A percentile compares a stretch with the other conserved stretches of the same genome.
Evolutionary conservation across 2,329 filamentous ascomycete species (phyloP).

Genomic region (Metarhizium anisopliae): DNA sequence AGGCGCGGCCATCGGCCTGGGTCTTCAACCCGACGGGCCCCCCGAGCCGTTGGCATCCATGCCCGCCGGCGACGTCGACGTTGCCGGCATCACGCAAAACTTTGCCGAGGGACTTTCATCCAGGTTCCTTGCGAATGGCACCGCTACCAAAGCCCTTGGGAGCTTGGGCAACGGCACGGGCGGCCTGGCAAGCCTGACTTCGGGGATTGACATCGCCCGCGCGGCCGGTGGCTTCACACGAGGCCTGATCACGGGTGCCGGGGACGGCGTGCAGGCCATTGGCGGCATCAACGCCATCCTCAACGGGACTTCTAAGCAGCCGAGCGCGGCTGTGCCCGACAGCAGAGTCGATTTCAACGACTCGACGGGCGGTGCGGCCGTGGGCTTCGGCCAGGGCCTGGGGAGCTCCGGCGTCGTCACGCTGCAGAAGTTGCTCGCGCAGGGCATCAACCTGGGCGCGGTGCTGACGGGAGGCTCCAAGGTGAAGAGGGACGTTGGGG

Average conservation of each 20-base stretch:
- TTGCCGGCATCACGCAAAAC: constrained; percentile 14
- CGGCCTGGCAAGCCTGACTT: constrained; percentile 11
- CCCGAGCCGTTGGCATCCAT: constrained; percentile 6
- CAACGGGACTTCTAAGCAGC: constrained; percentile 17
- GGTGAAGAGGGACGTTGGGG: neutral
- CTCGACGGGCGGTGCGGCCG: constrained; percentile 23
- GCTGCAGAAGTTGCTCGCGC: constrained; percentile 17
- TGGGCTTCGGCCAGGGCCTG: constrained; percentile 25
- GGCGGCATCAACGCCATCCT: constrained; percentile 23
- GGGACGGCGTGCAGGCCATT: constrained; percentile 22
- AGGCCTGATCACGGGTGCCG: constrained; percentile 25
- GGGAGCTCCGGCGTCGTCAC: constrained; percentile 23
- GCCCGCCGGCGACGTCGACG: constrained; percentile 2
- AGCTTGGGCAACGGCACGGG: neutral
- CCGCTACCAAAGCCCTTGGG: constrained; percentile 15
- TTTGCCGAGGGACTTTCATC: constrained; percentile 20
- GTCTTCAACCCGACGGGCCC: constrained; percentile 16
- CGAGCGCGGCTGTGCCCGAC: constrained; percentile 10
- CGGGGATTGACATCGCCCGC: constrained; percentile 14
- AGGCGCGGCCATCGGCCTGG: constrained; percentile 18
- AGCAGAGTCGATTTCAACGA: constrained; percentile 23
- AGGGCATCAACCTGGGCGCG: constrained; percentile 8
- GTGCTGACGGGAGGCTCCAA: neutral
- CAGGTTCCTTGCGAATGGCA: constrained; percentile 24
- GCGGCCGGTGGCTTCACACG: constrained; percentile 25